Evolutionary conservation across 805 yeast genomes (phyloP), one percentile per base, ranked within the genome.

Genomic region (Candida saitoana): DNA sequence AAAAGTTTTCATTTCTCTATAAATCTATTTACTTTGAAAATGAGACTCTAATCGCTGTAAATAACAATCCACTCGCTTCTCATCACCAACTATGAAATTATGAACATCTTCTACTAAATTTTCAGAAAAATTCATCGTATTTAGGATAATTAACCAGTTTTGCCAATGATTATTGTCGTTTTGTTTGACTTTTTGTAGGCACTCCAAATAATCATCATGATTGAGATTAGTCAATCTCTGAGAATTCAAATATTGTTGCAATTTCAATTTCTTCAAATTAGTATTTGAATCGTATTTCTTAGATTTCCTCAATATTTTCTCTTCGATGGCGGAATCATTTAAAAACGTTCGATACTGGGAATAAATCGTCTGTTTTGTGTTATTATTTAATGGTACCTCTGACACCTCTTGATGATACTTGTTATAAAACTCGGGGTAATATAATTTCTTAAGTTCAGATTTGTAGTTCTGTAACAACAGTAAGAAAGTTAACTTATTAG

Each of bases 1-100:
- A n/a, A 30, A 8, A 8, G 12, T 24, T 12, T 8, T 8, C 29
- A 24, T 24, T 12, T 12, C 8, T 7, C 11, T 8, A 24, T 7
- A 32, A 17, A 14, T 12, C 20, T 16, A 32, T 32, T 32, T 16
- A 32, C 20, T 24, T 34, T 29, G 5, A 12, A 29, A 29, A 14
- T 29, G 11, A 14, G 32, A 29, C n/a, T 29, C 32, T 12, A 29
- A 29, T 12, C 34, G 34, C 14, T 48, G 48, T 30, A 53, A 20
- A 41, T 67, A 67, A 37, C 57, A 49, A 25, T 51, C 55, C 9
- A 61, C 47, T 27, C 74, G 49, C 46, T 69, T 69, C 17, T 62
- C 66, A 40, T 67, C 71, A 3, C 73, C 74, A 7, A 69, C 60
- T 7, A 69, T 49, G 46, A 65, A 69, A 42, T 69, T 69, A 17